These are phyloP conservation scores for Brasenia schreberi DNA, from an alignment of 164 flowering plant genomes.

Conservation along the genomic window DNA sequence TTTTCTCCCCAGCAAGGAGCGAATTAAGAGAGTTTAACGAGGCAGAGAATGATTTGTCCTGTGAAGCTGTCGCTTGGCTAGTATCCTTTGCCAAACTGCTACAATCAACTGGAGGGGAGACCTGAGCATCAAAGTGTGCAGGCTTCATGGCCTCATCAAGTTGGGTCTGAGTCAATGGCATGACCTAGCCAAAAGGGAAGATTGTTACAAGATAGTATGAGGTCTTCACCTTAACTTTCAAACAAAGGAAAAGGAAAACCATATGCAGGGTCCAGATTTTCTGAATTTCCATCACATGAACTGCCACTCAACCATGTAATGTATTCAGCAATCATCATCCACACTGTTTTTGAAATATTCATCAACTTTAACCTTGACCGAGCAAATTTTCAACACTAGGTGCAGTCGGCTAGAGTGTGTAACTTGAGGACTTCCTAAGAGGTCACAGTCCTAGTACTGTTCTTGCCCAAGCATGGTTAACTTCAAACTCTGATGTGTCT, in stretches of 20 bases:
- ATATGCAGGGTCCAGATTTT: background rate
- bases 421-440: too few relatives aligned
- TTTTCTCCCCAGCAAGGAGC: constrained; percentile 91
- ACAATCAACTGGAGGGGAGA: constrained; percentile 37
- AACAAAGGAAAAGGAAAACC: background rate
- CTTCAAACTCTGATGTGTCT: too few relatives aligned
- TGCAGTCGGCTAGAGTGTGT: too few relatives aligned
- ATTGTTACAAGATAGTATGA: background rate
- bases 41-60: constrained; percentile 58
- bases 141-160: constrained; percentile 93
- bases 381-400: too few relatives aligned
- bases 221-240: background rate
- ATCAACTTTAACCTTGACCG: too few relatives aligned
- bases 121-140: constrained; percentile 26
- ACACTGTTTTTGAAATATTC: too few relatives aligned
- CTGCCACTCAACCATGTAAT: too few relatives aligned
- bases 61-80: constrained; percentile 48
- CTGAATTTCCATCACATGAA: background rate
- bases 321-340: too few relatives aligned
- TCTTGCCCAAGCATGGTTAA: too few relatives aligned
- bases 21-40: constrained; percentile 64
- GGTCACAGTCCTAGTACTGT: too few relatives aligned
- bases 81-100: constrained; percentile 24
- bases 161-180: constrained; percentile 72
- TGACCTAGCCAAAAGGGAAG: constrained; percentile 31